Evolutionary conservation across 2,329 filamentous ascomycete genomes (phyloP).

Genomic region (Nannizzia gypsea): DNA sequence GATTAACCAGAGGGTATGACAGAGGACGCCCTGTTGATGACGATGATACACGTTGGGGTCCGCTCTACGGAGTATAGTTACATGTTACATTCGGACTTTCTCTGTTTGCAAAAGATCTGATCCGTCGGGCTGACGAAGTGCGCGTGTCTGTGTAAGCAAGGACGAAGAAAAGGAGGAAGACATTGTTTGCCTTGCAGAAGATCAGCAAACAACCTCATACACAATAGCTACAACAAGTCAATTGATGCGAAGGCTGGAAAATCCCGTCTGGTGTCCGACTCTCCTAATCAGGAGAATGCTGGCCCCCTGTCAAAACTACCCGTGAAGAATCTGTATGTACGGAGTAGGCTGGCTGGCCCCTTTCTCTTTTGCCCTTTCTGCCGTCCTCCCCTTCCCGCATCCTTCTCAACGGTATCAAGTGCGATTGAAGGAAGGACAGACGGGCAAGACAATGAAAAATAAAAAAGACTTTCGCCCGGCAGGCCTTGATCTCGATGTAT

Average conservation of each 20-base stretch:
- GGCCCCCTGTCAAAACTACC: neutral
- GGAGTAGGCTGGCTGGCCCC: no score
- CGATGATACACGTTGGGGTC: neutral
- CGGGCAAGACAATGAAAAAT: neutral
- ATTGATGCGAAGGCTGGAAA: neutral
- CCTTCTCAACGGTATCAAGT: neutral
- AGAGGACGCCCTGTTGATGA: neutral
- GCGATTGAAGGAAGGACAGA: no score
- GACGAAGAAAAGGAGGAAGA: neutral
- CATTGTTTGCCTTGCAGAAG: neutral
- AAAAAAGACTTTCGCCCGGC: neutral
- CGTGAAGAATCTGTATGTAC: neutral
- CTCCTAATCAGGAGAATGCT: neutral
- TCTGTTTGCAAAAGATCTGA: neutral
- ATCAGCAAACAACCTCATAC: neutral
- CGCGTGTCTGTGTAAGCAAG: neutral
- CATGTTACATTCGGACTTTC: neutral
- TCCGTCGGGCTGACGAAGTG: neutral
- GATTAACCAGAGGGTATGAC: neutral
- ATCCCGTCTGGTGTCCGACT: neutral
- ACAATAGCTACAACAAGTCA: no score
- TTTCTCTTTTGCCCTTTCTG: no score
- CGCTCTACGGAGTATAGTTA: no score
- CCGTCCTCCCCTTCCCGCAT: neutral
- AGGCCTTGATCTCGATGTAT: neutral